A percentile compares a stretch with the other conserved stretches of the same genome.
phyloP scores from a whole-genome alignment of 768 basidiomycete species.

The Mycena galopus region DNA sequence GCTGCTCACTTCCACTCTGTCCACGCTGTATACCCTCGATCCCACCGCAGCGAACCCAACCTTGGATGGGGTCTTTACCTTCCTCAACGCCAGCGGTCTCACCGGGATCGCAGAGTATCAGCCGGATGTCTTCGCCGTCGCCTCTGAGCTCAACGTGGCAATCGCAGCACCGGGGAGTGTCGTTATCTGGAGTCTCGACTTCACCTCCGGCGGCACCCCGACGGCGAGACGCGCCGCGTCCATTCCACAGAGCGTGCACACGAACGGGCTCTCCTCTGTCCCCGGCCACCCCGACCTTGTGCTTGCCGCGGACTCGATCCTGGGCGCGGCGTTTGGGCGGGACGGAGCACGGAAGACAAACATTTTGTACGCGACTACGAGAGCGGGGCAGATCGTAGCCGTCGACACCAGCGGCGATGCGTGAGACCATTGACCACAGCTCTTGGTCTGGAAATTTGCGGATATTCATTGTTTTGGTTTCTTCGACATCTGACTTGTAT shows the following conservation, averaged over 20 bases:
- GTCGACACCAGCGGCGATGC: background rate
- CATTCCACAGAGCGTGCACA: background rate
- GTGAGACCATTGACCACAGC: background rate
- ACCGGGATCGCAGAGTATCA: background rate
- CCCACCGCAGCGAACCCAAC: background rate
- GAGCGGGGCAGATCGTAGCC: background rate
- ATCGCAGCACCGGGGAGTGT: background rate
- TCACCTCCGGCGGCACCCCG: background rate
- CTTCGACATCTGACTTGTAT: background rate
- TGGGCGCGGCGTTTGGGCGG: background rate
- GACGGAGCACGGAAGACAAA: background rate
- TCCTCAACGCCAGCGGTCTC: background rate
- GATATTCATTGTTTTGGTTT: background rate
- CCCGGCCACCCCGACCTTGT: background rate
- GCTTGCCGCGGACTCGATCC: background rate
- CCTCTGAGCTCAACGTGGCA: background rate
- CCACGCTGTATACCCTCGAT: background rate
- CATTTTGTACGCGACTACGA: background rate
- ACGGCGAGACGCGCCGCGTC: background rate
- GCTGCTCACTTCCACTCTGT: background rate
- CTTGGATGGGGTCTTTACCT: background rate
- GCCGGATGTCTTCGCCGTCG: background rate
- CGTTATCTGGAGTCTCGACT: background rate
- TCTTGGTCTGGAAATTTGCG: background rate
- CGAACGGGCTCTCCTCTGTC: background rate